These are phyloP conservation scores for Penicillium antarcticum DNA, from an alignment of 495 filamentous ascomycete genomes.

Conservation along the genomic window DNA sequence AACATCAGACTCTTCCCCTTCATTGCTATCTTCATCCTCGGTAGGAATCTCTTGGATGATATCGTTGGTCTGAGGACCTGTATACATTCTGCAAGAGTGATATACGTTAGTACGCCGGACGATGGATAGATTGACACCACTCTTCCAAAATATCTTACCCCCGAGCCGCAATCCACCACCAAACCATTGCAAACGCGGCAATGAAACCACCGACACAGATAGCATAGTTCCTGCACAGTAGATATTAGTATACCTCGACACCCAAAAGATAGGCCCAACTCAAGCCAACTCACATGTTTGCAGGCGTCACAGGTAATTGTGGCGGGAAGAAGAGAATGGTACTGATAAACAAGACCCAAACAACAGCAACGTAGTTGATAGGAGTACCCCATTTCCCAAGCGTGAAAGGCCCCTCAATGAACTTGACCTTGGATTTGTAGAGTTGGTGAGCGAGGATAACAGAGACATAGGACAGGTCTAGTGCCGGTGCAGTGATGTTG, in stretches of 20 bases:
- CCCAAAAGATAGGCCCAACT: not conserved
- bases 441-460: slow-evolving; percentile 64
- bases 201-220: slow-evolving; percentile 63
- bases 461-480: slow-evolving; percentile 66
- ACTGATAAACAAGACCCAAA: slow-evolving; percentile 67
- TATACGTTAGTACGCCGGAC: not conserved
- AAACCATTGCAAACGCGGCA: slow-evolving; percentile 56
- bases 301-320: slow-evolving; percentile 53
- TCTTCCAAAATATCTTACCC: slow-evolving; percentile 37
- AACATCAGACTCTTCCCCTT: slow-evolving; percentile 19
- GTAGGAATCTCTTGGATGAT: slow-evolving; percentile 35
- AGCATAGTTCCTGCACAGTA: slow-evolving; percentile 57
- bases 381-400: slow-evolving; percentile 58
- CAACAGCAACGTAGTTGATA: slow-evolving; percentile 58
- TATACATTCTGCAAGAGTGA: slow-evolving; percentile 44
- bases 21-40: slow-evolving; percentile 26
- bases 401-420: slow-evolving; percentile 63
- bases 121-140: not conserved
- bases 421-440: slow-evolving; percentile 55
- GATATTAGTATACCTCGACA: slow-evolving; percentile 1
- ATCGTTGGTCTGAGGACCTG: slow-evolving; percentile 54
- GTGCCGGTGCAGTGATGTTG: slow-evolving; percentile 65
- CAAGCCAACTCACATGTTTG: slow-evolving; percentile 53
- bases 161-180: slow-evolving; percentile 63
- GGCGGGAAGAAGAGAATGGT: slow-evolving; percentile 66